phyloP scores from a whole-genome alignment of 2,329 filamentous ascomycete genomes.

The Eurotiales sp. region DNA sequence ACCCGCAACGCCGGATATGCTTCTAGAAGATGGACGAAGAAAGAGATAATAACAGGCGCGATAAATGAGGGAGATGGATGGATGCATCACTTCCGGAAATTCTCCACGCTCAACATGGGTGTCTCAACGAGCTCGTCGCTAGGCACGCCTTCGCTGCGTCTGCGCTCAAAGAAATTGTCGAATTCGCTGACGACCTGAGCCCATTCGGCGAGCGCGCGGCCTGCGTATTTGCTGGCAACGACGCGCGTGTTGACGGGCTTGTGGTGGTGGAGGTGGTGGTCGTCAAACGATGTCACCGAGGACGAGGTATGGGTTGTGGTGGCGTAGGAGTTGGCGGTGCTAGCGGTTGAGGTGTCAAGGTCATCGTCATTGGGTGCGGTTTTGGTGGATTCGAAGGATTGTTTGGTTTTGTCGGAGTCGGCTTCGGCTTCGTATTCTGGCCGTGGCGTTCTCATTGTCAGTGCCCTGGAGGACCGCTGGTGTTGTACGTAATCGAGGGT shows the following conservation, averaged over 20 bases:
- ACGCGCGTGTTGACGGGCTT: conserved; percentile 25
- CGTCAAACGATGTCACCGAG: conserved; percentile 6
- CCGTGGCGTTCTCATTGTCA: conserved; percentile 17
- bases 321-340: conserved; percentile 14
- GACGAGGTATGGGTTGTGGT: too few species aligned
- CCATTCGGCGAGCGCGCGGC: conserved; percentile 63
- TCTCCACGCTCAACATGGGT: conserved; percentile 59
- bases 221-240: conserved; percentile 55
- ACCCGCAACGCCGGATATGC: neutral
- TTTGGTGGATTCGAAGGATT: too few species aligned
- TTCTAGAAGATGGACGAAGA: neutral
- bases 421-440: conserved; percentile 18
- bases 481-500: conserved; percentile 53
- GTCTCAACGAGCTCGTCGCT: conserved; percentile 57
- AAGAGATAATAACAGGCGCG: neutral
- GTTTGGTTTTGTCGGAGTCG: conserved; percentile 16
- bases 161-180: conserved; percentile 60
- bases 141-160: conserved; percentile 60
- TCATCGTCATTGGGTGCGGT: too few species aligned
- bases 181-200: conserved; percentile 58
- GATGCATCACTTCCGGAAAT: conserved; percentile 53
- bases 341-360: conserved; percentile 16
- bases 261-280: conserved; percentile 8
- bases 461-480: conserved; percentile 19
- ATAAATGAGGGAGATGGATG: too few species aligned